These are phyloP conservation scores for Penicillium longicatenatum DNA, from an alignment of 495 filamentous ascomycete genomes.

Conservation along the genomic window DNA sequence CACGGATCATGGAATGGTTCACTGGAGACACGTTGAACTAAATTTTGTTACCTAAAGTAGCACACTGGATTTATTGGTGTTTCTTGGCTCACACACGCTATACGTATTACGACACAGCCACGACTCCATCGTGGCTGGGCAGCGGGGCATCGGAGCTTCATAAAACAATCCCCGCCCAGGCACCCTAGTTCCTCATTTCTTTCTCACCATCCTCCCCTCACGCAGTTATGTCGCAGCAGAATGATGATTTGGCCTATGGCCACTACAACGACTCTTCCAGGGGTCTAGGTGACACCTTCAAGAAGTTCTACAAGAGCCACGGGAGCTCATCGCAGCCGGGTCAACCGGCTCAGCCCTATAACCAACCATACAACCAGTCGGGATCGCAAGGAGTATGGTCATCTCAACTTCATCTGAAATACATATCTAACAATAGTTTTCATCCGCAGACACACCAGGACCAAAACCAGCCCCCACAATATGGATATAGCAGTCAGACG, in stretches of 20 bases:
- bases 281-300: conserved; percentile 58
- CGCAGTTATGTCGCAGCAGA: conserved; percentile 39
- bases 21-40: background rate
- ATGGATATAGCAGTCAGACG: conserved; percentile 18
- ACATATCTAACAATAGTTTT: background rate
- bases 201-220: conserved; percentile 6
- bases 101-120: conserved; percentile 22
- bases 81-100: background rate
- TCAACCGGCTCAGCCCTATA: conserved; percentile 15
- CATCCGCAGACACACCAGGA: conserved; percentile 8
- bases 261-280: conserved; percentile 50
- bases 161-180: conserved; percentile 23
- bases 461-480: conserved; percentile 14
- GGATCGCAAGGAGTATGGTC: conserved; percentile 19
- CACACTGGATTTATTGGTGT: background rate
- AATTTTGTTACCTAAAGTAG: background rate
- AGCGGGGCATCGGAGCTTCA: conserved; percentile 26
- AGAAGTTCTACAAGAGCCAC: conserved; percentile 48
- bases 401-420: background rate
- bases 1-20: background rate
- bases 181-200: conserved; percentile 10
- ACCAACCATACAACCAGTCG: conserved; percentile 11
- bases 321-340: conserved; percentile 23
- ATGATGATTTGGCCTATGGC: conserved; percentile 60
- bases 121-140: conserved; percentile 26